Conservation (phyloP, 495 filamentous ascomycete genomes). For the Amorphotheca resinae region DNA sequence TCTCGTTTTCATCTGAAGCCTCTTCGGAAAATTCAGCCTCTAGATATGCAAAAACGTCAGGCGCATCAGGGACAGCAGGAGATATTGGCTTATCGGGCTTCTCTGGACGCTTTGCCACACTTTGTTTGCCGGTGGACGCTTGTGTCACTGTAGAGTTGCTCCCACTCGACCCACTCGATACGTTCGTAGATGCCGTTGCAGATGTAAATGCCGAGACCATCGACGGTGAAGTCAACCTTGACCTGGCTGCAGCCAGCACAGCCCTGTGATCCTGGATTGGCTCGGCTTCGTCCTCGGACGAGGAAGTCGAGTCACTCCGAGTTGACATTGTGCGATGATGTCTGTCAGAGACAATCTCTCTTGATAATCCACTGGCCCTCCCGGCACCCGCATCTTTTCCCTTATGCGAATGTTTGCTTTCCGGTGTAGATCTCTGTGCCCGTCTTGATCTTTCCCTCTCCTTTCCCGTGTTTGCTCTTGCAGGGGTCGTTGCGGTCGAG, state of each 20-base stretch:
- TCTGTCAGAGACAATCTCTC: conserved; percentile 5
- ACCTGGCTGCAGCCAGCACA: conserved; percentile 15
- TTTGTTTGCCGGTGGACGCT: conserved; percentile 18
- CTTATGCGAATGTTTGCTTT: conserved; percentile 9
- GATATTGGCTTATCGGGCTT: conserved; percentile 10
- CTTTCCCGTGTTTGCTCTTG: conserved; percentile 4
- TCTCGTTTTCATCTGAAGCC: not conserved
- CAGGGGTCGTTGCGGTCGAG: too few species aligned
- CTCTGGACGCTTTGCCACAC: conserved; percentile 8
- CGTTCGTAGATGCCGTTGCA: conserved; percentile 14
- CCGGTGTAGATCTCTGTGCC: conserved; percentile 2
- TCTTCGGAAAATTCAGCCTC: conserved; percentile 3
- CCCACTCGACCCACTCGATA: conserved; percentile 24
- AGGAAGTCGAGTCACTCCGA: conserved; percentile 12
- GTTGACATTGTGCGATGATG: conserved; percentile 7
- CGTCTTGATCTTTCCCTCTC: conserved; percentile 11
- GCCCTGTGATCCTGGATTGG: conserved; percentile 17
- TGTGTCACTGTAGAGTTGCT: conserved; percentile 27
- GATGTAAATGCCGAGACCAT: conserved; percentile 18
- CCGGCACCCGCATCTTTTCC: conserved; percentile 5
- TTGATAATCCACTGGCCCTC: conserved; percentile 2
- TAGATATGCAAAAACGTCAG: conserved; percentile 17
- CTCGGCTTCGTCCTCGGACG: conserved; percentile 21
- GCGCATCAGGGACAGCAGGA: conserved; percentile 20
- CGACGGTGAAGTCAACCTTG: conserved; percentile 20